Conservation (phyloP, 306 rosid species). For the Cucumis melo region DNA sequence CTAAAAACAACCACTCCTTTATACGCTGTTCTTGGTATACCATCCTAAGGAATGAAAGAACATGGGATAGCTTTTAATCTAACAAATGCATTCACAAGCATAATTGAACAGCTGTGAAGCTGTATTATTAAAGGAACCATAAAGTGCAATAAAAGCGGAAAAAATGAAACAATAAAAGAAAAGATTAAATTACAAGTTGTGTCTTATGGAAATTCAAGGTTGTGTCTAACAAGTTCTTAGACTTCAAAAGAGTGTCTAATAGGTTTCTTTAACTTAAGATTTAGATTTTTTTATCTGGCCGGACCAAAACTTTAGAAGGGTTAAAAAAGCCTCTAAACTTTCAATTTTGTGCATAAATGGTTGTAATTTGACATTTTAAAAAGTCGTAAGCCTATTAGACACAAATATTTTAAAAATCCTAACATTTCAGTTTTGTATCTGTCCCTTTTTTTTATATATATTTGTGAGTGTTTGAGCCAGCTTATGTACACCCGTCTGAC, state of each 20-base stretch:
- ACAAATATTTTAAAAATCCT: neutral
- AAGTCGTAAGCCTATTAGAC: too few relatives aligned
- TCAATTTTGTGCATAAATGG: neutral
- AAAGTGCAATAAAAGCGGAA: neutral
- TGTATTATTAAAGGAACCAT: neutral
- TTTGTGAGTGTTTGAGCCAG: too few relatives aligned
- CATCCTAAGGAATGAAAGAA: constrained; percentile 48
- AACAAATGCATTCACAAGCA: constrained; percentile 1
- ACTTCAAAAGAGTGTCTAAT: neutral
- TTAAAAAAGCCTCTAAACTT: neutral
- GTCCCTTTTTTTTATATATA: too few relatives aligned
- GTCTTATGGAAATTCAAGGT: neutral
- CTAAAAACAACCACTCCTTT: constrained; percentile 91
- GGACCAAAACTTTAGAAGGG: neutral
- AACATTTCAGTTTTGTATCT: neutral
- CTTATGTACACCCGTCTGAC: too few relatives aligned
- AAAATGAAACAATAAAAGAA: neutral
- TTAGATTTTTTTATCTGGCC: neutral
- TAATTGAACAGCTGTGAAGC: constrained; percentile 1
- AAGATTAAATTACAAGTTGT: neutral
- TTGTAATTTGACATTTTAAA: too few relatives aligned
- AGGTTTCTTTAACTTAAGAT: neutral
- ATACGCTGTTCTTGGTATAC: constrained; percentile 85
- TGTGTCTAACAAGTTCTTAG: neutral
- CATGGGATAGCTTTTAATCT: neutral